Evolutionary conservation across 2,329 filamentous ascomycete species (phyloP).

Genomic region (Colletotrichum sp.): DNA sequence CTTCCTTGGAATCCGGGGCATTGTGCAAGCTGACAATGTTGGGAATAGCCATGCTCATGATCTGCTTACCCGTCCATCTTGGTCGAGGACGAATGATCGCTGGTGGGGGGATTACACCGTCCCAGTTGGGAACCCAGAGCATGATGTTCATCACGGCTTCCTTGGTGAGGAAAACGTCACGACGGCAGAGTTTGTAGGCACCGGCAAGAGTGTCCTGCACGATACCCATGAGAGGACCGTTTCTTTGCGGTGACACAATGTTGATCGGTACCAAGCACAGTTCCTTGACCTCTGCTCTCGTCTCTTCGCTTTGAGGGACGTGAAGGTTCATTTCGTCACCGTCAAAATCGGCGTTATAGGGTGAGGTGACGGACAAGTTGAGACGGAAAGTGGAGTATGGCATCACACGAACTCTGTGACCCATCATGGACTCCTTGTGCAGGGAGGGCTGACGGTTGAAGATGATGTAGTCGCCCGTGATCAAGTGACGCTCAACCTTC

Average conservation of each 20-base stretch:
- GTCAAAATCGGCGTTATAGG: constrained; percentile 99
- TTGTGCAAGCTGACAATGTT: constrained; percentile 81
- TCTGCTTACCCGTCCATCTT: constrained; percentile 97
- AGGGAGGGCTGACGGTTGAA: constrained; percentile 99
- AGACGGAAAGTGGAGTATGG: constrained; percentile 98
- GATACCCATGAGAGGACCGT: constrained; percentile 98
- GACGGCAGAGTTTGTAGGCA: constrained; percentile 94
- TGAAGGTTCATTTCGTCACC: constrained; percentile 99
- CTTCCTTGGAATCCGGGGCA: constrained; percentile 64
- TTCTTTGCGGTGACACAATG: constrained; percentile 97
- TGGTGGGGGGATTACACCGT: constrained; percentile 89
- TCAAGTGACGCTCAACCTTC: constrained; percentile 97
- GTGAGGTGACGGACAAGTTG: constrained; percentile 95
- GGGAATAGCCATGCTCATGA: constrained; percentile 92
- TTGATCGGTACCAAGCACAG: constrained; percentile 98
- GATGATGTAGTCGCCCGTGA: constrained; percentile 96
- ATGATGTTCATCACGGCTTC: constrained; percentile 96
- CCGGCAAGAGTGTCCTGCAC: constrained; percentile 97
- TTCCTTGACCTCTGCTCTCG: constrained; percentile 90
- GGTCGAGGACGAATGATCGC: constrained; percentile 93
- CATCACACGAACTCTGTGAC: constrained; percentile 96
- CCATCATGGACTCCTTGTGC: constrained; percentile 99
- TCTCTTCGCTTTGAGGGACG: constrained; percentile 97
- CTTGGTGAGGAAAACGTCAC: constrained; percentile 89
- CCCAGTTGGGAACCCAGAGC: constrained; percentile 98